Evolutionary conservation across 495 filamentous ascomycete genomes (phyloP).

Genomic region (Annulohypoxylon moriforme): DNA sequence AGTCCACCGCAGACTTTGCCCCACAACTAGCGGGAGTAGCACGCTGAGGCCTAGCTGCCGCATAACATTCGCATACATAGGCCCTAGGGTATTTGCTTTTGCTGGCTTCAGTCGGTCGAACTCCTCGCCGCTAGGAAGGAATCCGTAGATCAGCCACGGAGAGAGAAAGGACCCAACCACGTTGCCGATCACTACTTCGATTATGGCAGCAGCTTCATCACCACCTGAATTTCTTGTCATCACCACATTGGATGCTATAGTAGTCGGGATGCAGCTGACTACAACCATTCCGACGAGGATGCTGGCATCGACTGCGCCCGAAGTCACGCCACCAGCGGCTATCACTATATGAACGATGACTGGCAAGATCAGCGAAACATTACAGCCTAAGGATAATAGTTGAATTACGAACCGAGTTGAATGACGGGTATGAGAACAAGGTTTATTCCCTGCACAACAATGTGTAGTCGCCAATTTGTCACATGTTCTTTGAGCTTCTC

Average conservation of each 20-base stretch:
- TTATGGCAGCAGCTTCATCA: constrained; percentile 66
- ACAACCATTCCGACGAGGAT: constrained; percentile 66
- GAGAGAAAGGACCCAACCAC: constrained; percentile 63
- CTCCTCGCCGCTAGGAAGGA: constrained; percentile 56
- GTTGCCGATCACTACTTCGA: constrained; percentile 68
- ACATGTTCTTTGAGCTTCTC: constrained; percentile 63
- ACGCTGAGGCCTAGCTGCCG: constrained; percentile 64
- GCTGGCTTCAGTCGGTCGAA: constrained; percentile 61
- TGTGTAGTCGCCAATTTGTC: constrained; percentile 64
- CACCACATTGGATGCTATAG: constrained; percentile 68
- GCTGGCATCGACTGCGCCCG: constrained; percentile 58
- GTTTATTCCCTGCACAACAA: constrained; percentile 62
- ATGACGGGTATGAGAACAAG: constrained; percentile 64
- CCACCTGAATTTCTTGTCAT: constrained; percentile 67
- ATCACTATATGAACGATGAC: constrained; percentile 62
- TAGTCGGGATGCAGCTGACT: constrained; percentile 67
- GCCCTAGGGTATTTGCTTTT: constrained; percentile 53
- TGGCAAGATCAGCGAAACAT: constrained; percentile 39
- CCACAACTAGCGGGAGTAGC: constrained; percentile 61
- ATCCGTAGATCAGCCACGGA: constrained; percentile 62
- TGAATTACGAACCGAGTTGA: constrained; percentile 42
- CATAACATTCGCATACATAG: constrained; percentile 65
- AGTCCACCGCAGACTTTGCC: constrained; percentile 61
- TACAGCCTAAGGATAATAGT: background rate
- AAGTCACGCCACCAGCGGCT: constrained; percentile 54